Conservation (phyloP, 306 rosid genomes). For the Styphnolobium japonicum region DNA sequence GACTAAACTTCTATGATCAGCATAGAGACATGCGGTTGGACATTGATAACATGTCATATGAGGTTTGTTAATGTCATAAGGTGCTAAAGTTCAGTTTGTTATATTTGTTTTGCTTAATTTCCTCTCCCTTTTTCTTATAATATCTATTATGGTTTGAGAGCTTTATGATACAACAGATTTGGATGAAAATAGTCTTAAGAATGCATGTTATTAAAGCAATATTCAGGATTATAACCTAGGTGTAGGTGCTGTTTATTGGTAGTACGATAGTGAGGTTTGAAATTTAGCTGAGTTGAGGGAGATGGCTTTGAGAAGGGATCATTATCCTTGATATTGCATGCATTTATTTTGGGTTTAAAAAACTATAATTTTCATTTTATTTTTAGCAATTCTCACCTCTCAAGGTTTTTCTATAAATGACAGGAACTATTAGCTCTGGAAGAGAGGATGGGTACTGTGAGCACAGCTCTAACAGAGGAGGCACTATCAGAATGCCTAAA, state of each 20-base stretch:
- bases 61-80: conserved; percentile 55
- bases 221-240: background rate
- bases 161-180: background rate
- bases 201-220: background rate
- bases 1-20: conserved; percentile 80
- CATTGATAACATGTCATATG: conserved; percentile 96
- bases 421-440: conserved; percentile 93
- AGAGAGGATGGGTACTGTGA: conserved; percentile 96
- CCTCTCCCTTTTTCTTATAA: conserved; percentile 1
- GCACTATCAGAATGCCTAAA: conserved; percentile 62
- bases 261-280: background rate
- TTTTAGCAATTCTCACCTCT: conserved; percentile 13
- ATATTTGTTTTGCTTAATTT: background rate
- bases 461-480: conserved; percentile 91
- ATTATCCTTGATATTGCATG: background rate
- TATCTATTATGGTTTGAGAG: background rate
- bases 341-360: background rate
- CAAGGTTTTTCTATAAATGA: conserved; percentile 9
- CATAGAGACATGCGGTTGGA: conserved; percentile 98
- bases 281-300: background rate
- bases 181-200: conserved; percentile 17
- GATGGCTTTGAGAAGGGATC: conserved; percentile 3
- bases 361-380: background rate
- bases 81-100: conserved; percentile 25
- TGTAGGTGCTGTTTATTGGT: background rate